Conservation (phyloP, 2,329 filamentous ascomycete species). For the Diaporthe citrichinensis region DNA sequence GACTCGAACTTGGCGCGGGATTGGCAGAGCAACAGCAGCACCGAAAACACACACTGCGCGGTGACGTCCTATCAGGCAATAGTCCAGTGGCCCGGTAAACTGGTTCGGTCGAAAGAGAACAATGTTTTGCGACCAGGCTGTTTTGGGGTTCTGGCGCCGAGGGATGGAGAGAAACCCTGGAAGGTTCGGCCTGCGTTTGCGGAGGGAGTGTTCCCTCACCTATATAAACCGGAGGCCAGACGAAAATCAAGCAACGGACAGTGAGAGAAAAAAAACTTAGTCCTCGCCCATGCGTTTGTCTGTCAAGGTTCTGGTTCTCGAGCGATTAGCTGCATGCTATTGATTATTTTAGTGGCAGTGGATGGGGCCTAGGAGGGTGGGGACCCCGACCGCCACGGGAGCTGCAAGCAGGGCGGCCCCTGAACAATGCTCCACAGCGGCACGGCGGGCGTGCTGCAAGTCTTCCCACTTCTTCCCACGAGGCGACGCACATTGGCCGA, state of each 20-base stretch:
- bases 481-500: slow-evolving; percentile 30
- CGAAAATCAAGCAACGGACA: not conserved
- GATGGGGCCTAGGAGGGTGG: slow-evolving; percentile 23
- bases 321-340: slow-evolving; percentile 35
- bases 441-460: slow-evolving; percentile 23
- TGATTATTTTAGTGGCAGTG: slow-evolving; percentile 31
- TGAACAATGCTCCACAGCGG: slow-evolving; percentile 31
- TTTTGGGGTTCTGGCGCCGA: slow-evolving; percentile 6
- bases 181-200: not conserved
- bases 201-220: slow-evolving; percentile 2
- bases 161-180: slow-evolving; percentile 1
- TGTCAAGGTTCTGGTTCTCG: slow-evolving; percentile 33
- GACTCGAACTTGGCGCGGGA: slow-evolving; percentile 1
- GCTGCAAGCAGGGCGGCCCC: slow-evolving; percentile 31
- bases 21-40: slow-evolving; percentile 20
- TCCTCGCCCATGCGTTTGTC: slow-evolving; percentile 23
- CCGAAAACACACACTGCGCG: slow-evolving; percentile 8
- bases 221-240: slow-evolving; percentile 31
- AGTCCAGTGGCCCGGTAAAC: not conserved
- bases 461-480: slow-evolving; percentile 32
- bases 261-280: slow-evolving; percentile 23
- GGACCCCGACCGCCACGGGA: slow-evolving; percentile 31
- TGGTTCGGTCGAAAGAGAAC: not conserved
- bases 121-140: slow-evolving; percentile 26
- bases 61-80: not conserved